Conservation (phyloP, 2,329 filamentous ascomycete species). For the Neoscytalidium dimidiatum region DNA sequence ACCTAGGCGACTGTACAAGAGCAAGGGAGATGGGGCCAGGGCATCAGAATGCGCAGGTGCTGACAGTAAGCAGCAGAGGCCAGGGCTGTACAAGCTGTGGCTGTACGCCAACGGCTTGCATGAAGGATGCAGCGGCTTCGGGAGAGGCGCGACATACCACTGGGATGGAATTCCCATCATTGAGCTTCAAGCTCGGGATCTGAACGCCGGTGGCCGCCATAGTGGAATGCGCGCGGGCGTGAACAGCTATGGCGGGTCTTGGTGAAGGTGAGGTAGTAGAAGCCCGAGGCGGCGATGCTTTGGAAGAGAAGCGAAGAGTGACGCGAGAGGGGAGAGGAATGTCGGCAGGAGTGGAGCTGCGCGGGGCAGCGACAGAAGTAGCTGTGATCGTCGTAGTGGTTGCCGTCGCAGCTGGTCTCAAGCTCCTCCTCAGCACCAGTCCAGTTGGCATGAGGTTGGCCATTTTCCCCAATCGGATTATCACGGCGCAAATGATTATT, state of each 20-base stretch:
- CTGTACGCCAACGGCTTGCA: neutral
- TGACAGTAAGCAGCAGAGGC: neutral
- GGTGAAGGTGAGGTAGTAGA: neutral
- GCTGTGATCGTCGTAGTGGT: neutral
- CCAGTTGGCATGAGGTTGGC: too few species aligned
- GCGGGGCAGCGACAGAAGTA: neutral
- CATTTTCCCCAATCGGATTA: neutral
- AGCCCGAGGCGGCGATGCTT: neutral
- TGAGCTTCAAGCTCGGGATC: slow-evolving; percentile 67
- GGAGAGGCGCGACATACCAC: slow-evolving; percentile 48
- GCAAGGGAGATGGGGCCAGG: too few species aligned
- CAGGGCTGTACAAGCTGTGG: neutral
- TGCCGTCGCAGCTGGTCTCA: neutral
- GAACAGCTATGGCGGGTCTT: neutral
- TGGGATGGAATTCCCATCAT: slow-evolving; percentile 73
- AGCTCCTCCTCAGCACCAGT: neutral
- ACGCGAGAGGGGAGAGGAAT: neutral
- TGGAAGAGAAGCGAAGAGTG: neutral
- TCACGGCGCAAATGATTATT: neutral
- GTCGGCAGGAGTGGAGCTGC: neutral
- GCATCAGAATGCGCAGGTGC: neutral
- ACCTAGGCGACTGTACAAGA: too few species aligned
- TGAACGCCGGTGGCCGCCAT: slow-evolving; percentile 48
- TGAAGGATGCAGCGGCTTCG: neutral
- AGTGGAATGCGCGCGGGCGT: neutral